phyloP scores from a whole-genome alignment of 2,329 filamentous ascomycete genomes.

The Fusarium nanum region DNA sequence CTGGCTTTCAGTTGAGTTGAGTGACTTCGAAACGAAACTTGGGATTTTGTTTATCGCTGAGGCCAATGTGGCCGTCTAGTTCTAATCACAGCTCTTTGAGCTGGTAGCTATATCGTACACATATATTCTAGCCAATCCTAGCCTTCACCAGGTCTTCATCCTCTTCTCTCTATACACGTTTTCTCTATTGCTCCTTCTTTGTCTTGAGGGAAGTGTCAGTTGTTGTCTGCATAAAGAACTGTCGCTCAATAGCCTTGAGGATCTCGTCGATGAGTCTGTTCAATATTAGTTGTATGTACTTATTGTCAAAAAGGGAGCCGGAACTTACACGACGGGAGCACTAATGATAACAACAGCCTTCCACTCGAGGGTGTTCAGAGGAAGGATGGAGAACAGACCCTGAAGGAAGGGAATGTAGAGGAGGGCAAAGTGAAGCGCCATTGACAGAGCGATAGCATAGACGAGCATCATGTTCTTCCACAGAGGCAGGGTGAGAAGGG shows the following conservation, averaged over 20 bases:
- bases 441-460: slow-evolving; percentile 91
- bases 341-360: slow-evolving; percentile 90
- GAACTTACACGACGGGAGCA: slow-evolving; percentile 87
- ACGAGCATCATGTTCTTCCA: slow-evolving; percentile 99
- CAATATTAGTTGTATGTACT: slow-evolving; percentile 40
- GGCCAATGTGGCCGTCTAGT: slow-evolving; percentile 38
- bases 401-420: slow-evolving; percentile 93
- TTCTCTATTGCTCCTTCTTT: slow-evolving; percentile 66
- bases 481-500: slow-evolving; percentile 89
- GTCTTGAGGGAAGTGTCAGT: slow-evolving; percentile 53
- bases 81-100: slow-evolving; percentile 37
- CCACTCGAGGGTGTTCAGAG: slow-evolving; percentile 89
- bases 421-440: slow-evolving; percentile 94
- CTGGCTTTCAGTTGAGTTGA: background rate
- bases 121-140: slow-evolving; percentile 48
- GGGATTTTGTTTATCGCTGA: slow-evolving; percentile 23
- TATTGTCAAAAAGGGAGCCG: background rate
- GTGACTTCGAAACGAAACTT: slow-evolving; percentile 20
- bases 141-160: slow-evolving; percentile 32
- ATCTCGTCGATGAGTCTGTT: slow-evolving; percentile 81
- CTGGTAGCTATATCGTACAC: slow-evolving; percentile 43
- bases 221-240: slow-evolving; percentile 69
- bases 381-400: slow-evolving; percentile 88
- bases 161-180: slow-evolving; percentile 28
- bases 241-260: slow-evolving; percentile 81